Percentiles rank a stretch among this genome's conserved stretches.
These are phyloP conservation scores for Piper longum DNA, from an alignment of 164 flowering plant species.

Conservation along the genomic window DNA sequence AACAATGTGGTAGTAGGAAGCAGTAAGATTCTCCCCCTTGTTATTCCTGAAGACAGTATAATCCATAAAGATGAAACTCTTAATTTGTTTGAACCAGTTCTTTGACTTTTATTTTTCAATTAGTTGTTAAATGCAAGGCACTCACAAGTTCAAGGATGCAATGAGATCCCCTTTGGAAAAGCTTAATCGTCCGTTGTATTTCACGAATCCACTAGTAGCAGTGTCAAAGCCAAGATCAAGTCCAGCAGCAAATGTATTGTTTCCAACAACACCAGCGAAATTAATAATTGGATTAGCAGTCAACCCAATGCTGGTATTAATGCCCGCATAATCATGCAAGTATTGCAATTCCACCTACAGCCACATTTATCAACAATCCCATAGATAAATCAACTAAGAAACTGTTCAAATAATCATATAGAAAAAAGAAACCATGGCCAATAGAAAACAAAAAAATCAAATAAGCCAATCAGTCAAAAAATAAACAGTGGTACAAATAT, in stretches of 20 bases:
- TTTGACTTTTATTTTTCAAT: too few species aligned
- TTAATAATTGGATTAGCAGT: conserved; percentile 58
- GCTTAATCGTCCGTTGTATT: conserved; percentile 48
- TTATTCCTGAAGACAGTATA: conserved; percentile 34
- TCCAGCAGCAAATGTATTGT: conserved; percentile 27
- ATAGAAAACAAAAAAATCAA: too few species aligned
- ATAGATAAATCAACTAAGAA: neutral
- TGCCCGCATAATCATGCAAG: conserved; percentile 60
- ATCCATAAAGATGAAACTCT: too few species aligned
- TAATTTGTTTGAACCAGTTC: too few species aligned
- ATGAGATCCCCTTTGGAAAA: conserved; percentile 43
- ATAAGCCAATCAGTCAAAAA: too few species aligned
- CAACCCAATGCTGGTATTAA: conserved; percentile 61
- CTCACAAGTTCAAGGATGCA: conserved; percentile 60
- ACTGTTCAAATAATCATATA: neutral
- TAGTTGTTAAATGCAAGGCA: neutral
- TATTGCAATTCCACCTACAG: conserved; percentile 56
- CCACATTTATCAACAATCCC: neutral
- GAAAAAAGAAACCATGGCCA: neutral
- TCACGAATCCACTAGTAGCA: conserved; percentile 43
- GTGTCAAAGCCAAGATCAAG: conserved; percentile 62
- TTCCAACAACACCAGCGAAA: conserved; percentile 64
- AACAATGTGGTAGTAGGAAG: conserved; percentile 61
- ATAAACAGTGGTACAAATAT: too few species aligned
- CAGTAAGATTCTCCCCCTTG: conserved; percentile 49